Evolutionary conservation across 768 basidiomycete genomes (phyloP).

Genomic region (Suillus spraguei): DNA sequence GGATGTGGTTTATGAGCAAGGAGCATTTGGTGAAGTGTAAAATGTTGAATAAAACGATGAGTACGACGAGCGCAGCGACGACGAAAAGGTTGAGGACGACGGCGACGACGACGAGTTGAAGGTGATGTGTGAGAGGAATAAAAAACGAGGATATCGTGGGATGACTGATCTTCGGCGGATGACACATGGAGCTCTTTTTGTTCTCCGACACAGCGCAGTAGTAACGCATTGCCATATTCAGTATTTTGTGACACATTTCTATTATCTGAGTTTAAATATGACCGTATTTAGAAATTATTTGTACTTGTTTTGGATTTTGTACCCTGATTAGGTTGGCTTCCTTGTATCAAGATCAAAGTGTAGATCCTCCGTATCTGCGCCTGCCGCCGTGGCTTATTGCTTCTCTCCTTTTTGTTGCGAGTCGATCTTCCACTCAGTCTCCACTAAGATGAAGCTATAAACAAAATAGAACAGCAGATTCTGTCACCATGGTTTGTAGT

Average conservation of each 20-base stretch:
- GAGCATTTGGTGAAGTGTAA: constrained; percentile 35
- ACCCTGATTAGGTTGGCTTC: constrained; percentile 9
- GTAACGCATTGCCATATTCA: constrained; percentile 25
- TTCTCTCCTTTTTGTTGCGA: not conserved
- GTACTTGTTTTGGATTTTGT: constrained; percentile 4
- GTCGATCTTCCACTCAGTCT: constrained; percentile 2
- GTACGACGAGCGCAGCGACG: constrained; percentile 11
- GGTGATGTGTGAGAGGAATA: constrained; percentile 18
- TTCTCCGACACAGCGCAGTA: constrained; percentile 35
- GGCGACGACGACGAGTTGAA: constrained; percentile 5
- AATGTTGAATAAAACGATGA: constrained; percentile 11
- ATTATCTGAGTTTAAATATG: constrained; percentile 30
- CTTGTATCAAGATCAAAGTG: not conserved
- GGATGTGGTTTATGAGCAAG: constrained; percentile 43
- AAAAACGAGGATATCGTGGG: constrained; percentile 33
- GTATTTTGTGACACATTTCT: constrained; percentile 14
- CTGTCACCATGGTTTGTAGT: not conserved
- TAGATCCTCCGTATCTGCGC: constrained; percentile 6
- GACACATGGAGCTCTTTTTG: constrained; percentile 31
- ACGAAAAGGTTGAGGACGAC: constrained; percentile 8
- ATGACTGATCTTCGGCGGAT: constrained; percentile 21
- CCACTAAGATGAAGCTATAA: not conserved
- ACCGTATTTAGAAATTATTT: constrained; percentile 24
- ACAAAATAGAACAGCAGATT: not conserved
- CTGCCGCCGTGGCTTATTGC: not conserved